Evolutionary conservation across 2,329 filamentous ascomycete genomes (phyloP).

Genomic region (Podosphaera aphanis): DNA sequence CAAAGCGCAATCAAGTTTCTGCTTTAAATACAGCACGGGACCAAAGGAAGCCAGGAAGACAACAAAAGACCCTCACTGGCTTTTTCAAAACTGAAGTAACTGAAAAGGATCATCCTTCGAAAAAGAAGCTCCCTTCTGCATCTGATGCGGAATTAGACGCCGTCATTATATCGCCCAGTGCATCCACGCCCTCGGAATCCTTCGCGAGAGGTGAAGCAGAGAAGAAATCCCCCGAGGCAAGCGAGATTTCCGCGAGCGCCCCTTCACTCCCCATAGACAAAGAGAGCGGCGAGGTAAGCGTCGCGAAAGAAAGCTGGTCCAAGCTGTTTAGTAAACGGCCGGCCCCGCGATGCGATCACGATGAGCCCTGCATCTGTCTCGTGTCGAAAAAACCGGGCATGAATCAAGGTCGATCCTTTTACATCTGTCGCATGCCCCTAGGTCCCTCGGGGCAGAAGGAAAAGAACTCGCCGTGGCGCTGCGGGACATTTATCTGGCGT

Average conservation of each 20-base stretch:
- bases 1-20: not conserved
- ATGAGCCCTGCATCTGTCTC: conserved; percentile 63
- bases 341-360: conserved; percentile 64
- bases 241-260: not conserved
- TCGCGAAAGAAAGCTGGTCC: conserved; percentile 62
- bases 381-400: conserved; percentile 73
- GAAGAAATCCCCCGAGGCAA: not conserved
- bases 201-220: too few relatives aligned
- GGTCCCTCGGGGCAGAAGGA: conserved; percentile 73
- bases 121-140: conserved; percentile 2
- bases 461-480: conserved; percentile 65
- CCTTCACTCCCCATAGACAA: not conserved
- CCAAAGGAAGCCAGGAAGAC: conserved; percentile 5
- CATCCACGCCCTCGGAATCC: not conserved
- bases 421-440: conserved; percentile 45
- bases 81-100: conserved; percentile 47
- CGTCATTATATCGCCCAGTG: too few relatives aligned
- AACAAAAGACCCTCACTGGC: conserved; percentile 31
- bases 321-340: conserved; percentile 56
- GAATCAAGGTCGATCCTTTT: conserved; percentile 51
- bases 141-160: conserved; percentile 1
- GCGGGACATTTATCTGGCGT: conserved; percentile 48
- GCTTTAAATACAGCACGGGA: not conserved
- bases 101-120: not conserved
- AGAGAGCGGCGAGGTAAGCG: conserved; percentile 29